Percentiles rank a stretch among this genome's conserved stretches.
Conservation (phyloP, 192 early-diverging fungal species). For the Allomyces javanicus region DNA sequence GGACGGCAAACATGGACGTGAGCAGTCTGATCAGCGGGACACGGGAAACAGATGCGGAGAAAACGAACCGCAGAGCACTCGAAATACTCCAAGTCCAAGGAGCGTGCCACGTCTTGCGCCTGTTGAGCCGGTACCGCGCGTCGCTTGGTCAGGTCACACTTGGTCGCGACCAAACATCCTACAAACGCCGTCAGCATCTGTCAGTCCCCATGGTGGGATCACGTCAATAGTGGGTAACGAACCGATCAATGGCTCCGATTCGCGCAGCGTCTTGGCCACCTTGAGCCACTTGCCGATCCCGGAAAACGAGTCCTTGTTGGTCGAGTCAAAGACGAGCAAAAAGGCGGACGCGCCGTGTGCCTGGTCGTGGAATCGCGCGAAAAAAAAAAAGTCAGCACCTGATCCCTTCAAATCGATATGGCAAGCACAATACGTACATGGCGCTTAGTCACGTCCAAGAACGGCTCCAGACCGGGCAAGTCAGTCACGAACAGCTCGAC, state of each 20-base stretch:
- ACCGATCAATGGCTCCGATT: too few species aligned
- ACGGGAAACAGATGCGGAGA: too few species aligned
- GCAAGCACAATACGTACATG: too few species aligned
- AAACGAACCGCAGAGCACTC: neutral
- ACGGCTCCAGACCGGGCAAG: neutral
- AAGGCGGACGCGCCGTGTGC: neutral
- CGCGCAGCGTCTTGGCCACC: neutral
- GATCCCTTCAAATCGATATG: too few species aligned
- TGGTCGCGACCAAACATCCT: neutral
- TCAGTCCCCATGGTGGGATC: too few species aligned
- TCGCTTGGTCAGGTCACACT: neutral
- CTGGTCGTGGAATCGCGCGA: neutral
- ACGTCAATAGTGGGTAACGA: too few species aligned
- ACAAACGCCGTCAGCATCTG: neutral
- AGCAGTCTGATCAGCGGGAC: too few species aligned
- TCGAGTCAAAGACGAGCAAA: neutral
- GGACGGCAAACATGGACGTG: too few species aligned
- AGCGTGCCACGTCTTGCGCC: neutral
- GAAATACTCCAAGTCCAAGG: neutral
- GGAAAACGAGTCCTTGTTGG: neutral
- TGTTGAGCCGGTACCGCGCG: neutral
- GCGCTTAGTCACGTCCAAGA: too few species aligned
- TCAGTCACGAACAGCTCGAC: neutral
- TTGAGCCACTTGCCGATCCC: neutral
- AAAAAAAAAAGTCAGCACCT: too few species aligned